A percentile compares a stretch with the other conserved stretches of the same genome.
These are phyloP conservation scores for Nicotiana noctiflora DNA, from an alignment of 257 asterid genomes.

Conservation along the genomic window DNA sequence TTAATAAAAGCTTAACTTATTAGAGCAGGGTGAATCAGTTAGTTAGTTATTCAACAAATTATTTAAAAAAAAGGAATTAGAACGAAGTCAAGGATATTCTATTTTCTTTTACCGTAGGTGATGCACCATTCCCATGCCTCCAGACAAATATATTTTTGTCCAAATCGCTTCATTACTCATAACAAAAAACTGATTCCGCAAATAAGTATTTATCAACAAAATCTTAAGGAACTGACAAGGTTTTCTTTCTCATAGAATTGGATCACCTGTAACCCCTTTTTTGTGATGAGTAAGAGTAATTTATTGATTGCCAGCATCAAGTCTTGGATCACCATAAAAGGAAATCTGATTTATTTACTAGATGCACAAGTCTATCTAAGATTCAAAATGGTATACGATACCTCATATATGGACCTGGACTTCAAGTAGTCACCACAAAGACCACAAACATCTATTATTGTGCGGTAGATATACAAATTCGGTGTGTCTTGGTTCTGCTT, in stretches of 20 bases:
- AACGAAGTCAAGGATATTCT: background rate
- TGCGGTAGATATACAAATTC: conserved; percentile 68
- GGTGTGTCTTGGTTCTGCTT: conserved; percentile 44
- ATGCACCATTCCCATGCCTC: background rate
- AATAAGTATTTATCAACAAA: background rate
- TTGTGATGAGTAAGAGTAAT: too few relatives aligned
- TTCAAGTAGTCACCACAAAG: conserved; percentile 79
- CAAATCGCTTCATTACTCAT: conserved; percentile 5
- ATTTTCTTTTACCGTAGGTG: background rate
- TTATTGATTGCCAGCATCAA: background rate
- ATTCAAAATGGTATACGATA: conserved; percentile 22
- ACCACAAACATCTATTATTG: conserved; percentile 91
- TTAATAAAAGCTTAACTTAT: background rate
- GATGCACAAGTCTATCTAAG: background rate
- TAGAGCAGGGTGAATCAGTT: background rate
- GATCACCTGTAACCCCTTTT: too few relatives aligned
- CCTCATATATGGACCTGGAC: conserved; percentile 67
- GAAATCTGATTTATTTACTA: background rate
- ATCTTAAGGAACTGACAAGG: background rate
- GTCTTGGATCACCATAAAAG: background rate
- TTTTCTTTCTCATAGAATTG: background rate
- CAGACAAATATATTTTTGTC: background rate
- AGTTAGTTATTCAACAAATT: background rate
- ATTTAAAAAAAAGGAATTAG: too few relatives aligned
- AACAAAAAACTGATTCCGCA: background rate